Evolutionary conservation across 306 rosid genomes (phyloP).

Genomic region (Pyrus communis): DNA sequence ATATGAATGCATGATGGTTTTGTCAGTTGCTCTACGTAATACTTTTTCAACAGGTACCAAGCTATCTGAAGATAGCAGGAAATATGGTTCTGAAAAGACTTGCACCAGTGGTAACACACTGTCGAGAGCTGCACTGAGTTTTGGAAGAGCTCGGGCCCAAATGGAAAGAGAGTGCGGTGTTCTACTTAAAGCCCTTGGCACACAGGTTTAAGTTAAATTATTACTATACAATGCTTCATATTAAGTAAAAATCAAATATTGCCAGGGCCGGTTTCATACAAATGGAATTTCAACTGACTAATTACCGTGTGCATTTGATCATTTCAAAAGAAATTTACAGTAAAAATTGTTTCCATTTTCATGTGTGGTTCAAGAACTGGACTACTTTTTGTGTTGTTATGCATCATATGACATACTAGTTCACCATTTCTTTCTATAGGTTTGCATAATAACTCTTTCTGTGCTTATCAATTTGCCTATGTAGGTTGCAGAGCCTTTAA

Average conservation of each 20-base stretch:
- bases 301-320: not conserved
- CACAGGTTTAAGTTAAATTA: conserved; percentile 50
- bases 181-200: conserved; percentile 68
- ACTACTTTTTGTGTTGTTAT: not conserved
- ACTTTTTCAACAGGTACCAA: conserved; percentile 56
- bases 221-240: not conserved
- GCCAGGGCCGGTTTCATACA: not conserved
- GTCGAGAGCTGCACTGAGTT: conserved; percentile 57
- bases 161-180: conserved; percentile 85
- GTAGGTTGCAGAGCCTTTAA: conserved; percentile 89
- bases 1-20: conserved; percentile 1
- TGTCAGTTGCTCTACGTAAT: not conserved
- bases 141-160: conserved; percentile 71
- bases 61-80: conserved; percentile 88
- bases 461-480: not conserved
- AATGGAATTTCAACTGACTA: not conserved
- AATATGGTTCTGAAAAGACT: conserved; percentile 77
- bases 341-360: not conserved
- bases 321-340: not conserved
- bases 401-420: not conserved
- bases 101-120: conserved; percentile 73
- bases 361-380: not conserved
- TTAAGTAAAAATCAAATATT: not conserved
- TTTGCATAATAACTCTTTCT: not conserved
- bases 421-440: not conserved